Conservation (phyloP, 2,329 filamentous ascomycete species). For the Clarireedia sp. region DNA sequence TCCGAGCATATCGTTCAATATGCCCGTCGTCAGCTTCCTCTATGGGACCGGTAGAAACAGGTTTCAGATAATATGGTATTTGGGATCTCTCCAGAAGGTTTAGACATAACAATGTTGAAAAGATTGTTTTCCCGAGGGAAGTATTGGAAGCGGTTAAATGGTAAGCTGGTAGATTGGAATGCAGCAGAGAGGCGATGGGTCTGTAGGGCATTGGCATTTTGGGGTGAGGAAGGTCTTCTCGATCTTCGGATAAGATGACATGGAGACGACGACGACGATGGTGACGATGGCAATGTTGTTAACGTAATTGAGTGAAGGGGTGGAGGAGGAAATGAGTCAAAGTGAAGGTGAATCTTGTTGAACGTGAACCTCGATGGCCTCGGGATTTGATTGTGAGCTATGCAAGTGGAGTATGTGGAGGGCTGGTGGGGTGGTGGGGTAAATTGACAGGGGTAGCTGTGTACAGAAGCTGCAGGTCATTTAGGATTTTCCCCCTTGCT, state of each 20-base stretch:
- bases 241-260: neutral
- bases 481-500: neutral
- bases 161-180: neutral
- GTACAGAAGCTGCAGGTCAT: too few relatives aligned
- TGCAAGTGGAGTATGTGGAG: neutral
- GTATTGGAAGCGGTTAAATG: conserved; percentile 8
- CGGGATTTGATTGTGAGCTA: neutral
- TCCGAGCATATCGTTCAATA: conserved; percentile 48
- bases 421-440: too few relatives aligned
- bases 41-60: conserved; percentile 67
- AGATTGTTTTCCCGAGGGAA: conserved; percentile 6
- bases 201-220: neutral
- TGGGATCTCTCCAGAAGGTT: neutral
- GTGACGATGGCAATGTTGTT: too few relatives aligned
- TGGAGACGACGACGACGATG: neutral
- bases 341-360: too few relatives aligned
- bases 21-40: conserved; percentile 62
- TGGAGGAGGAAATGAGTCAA: too few relatives aligned
- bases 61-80: conserved; percentile 56
- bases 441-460: too few relatives aligned
- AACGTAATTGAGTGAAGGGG: too few relatives aligned
- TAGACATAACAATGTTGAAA: conserved; percentile 7
- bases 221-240: neutral
- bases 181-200: conserved; percentile 5
- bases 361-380: too few relatives aligned